Evolutionary conservation across 192 early-diverging fungal genomes (phyloP).

Genomic region (Podila verticillata): DNA sequence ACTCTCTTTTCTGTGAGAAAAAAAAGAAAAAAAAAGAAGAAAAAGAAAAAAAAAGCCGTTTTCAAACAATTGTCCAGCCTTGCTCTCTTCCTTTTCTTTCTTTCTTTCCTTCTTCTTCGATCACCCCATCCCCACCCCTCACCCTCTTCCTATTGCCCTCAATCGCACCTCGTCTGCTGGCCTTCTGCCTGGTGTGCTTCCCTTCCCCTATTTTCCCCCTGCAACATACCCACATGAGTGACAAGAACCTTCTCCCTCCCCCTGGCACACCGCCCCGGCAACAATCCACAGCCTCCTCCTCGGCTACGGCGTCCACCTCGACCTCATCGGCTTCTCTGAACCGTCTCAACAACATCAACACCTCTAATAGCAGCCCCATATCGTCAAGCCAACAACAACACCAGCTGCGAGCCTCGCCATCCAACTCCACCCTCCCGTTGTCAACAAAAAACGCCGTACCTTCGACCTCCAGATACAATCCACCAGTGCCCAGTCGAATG

Average conservation of each 20-base stretch:
- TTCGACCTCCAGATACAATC: slow-evolving; percentile 24
- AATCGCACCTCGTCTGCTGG: not conserved
- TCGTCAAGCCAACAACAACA: not conserved
- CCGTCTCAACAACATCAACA: not conserved
- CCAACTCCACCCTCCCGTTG: not conserved
- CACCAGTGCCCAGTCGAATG: slow-evolving; percentile 47
- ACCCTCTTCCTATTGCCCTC: not conserved
- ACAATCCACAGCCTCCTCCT: slow-evolving; percentile 11
- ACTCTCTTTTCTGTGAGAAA: not conserved
- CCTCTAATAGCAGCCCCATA: not conserved
- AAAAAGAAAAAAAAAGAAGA: not conserved
- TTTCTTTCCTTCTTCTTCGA: slow-evolving; percentile 1
- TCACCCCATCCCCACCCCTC: not conserved
- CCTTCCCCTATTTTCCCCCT: not conserved
- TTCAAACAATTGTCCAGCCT: not conserved
- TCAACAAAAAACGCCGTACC: not conserved
- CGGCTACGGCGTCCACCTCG: slow-evolving; percentile 10
- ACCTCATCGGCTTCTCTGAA: not conserved
- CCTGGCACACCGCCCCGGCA: slow-evolving; percentile 23
- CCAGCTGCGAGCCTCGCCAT: slow-evolving; percentile 1
- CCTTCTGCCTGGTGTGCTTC: not conserved
- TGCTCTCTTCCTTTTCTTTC: not conserved
- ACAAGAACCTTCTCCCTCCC: not conserved
- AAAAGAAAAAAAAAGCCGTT: not conserved
- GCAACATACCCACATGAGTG: slow-evolving; percentile 16